Conservation (phyloP, 371 early-diverging fungal genomes). For the Mortierella sp. region DNA sequence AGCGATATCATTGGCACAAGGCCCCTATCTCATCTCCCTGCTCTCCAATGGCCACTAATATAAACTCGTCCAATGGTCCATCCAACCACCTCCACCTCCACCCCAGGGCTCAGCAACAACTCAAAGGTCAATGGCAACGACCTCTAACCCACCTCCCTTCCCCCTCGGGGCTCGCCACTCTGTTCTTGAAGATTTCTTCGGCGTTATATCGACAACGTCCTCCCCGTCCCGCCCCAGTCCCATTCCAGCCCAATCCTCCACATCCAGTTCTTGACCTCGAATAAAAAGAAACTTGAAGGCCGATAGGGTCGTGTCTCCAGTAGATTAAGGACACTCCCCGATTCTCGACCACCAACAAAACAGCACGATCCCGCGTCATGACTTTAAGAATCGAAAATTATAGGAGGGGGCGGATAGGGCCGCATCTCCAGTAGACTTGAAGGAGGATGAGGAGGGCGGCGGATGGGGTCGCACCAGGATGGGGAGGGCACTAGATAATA, state of each 20-base stretch:
- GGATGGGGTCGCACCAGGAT: neutral
- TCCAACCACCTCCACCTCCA: too few species aligned
- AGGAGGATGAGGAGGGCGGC: too few species aligned
- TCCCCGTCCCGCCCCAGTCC: neutral
- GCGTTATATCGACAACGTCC: neutral
- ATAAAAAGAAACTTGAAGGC: neutral
- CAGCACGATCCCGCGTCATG: neutral
- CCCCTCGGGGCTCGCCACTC: neutral
- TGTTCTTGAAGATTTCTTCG: neutral
- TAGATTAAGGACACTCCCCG: too few species aligned
- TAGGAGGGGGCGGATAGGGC: neutral
- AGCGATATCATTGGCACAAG: neutral
- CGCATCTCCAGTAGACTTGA: neutral
- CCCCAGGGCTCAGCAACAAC: neutral
- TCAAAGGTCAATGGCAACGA: neutral
- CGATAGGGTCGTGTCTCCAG: too few species aligned
- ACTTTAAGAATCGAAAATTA: neutral
- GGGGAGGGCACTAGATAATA: too few species aligned
- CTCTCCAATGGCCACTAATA: too few species aligned
- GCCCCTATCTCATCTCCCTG: too few species aligned
- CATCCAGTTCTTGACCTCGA: neutral
- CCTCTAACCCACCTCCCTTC: neutral
- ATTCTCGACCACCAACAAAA: too few species aligned
- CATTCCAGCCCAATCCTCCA: neutral
- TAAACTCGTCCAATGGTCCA: too few species aligned